A percentile compares a stretch with the other conserved stretches of the same genome.
Evolutionary conservation across 192 early-diverging fungal genomes (phyloP).

Genomic region (Coemansia sp.): DNA sequence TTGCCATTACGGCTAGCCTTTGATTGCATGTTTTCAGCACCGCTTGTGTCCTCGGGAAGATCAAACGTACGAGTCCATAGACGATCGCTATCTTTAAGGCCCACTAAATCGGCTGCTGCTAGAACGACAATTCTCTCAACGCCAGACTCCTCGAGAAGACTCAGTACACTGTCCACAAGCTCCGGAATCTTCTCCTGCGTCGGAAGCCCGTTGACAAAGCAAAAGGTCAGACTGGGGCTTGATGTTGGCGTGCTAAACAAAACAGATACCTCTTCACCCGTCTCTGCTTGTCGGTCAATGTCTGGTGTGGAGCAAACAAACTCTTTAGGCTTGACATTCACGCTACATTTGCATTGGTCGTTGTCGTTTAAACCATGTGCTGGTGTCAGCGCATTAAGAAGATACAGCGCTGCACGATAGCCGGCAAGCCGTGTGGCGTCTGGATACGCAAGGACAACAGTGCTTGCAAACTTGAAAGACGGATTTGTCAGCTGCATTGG

Average conservation of each 20-base stretch:
- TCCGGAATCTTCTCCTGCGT: slow-evolving; percentile 24
- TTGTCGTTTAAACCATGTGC: not conserved
- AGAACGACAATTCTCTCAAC: slow-evolving; percentile 32
- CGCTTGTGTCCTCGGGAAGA: too few relatives aligned
- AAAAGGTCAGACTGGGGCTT: slow-evolving; percentile 20
- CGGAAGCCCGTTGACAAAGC: slow-evolving; percentile 43
- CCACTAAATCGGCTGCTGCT: slow-evolving; percentile 28
- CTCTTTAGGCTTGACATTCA: not conserved
- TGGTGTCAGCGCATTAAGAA: slow-evolving; percentile 19
- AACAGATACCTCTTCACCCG: slow-evolving; percentile 6
- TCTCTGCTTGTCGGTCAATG: not conserved
- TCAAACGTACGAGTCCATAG: slow-evolving; percentile 15
- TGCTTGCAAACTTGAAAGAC: slow-evolving; percentile 26
- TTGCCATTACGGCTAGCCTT: not conserved
- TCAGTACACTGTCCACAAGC: slow-evolving; percentile 28
- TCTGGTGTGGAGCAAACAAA: slow-evolving; percentile 1
- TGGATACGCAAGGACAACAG: slow-evolving; percentile 43
- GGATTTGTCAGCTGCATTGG: slow-evolving; percentile 33
- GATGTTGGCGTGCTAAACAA: slow-evolving; percentile 15
- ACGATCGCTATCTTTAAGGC: slow-evolving; percentile 12
- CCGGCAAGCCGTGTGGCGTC: slow-evolving; percentile 45
- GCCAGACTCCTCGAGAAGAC: slow-evolving; percentile 18
- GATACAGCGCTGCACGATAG: slow-evolving; percentile 42
- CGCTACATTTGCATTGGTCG: slow-evolving; percentile 7
- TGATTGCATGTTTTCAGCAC: not conserved